Percentiles rank a stretch among this genome's conserved stretches.
phyloP scores from a whole-genome alignment of 2,329 filamentous ascomycete species.

The Kalmusia sp. region DNA sequence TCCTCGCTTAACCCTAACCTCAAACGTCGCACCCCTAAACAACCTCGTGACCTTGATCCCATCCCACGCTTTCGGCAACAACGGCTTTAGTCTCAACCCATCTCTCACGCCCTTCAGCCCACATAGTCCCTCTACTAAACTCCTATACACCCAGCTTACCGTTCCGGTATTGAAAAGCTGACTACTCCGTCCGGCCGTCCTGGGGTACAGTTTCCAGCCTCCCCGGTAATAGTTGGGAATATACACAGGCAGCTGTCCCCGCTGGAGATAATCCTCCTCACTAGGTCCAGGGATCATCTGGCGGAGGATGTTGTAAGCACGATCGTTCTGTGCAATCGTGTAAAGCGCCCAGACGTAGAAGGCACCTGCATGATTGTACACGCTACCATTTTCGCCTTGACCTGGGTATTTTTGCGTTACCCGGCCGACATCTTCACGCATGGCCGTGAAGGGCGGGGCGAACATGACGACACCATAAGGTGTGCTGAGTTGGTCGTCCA shows the following conservation, averaged over 20 bases:
- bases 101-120: slow-evolving; percentile 59
- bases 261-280: slow-evolving; percentile 58
- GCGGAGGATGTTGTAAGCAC: slow-evolving; percentile 59
- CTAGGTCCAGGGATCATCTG: slow-evolving; percentile 63
- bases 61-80: slow-evolving; percentile 60
- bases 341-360: slow-evolving; percentile 65
- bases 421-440: slow-evolving; percentile 66
- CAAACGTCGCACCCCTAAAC: slow-evolving; percentile 61
- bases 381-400: slow-evolving; percentile 64
- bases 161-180: slow-evolving; percentile 67
- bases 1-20: slow-evolving; percentile 53
- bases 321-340: slow-evolving; percentile 57
- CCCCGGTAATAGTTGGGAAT: slow-evolving; percentile 67
- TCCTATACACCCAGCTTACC: slow-evolving; percentile 63
- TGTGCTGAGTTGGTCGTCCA: slow-evolving; percentile 60
- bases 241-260: slow-evolving; percentile 64
- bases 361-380: slow-evolving; percentile 65
- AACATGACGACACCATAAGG: slow-evolving; percentile 65
- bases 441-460: slow-evolving; percentile 59
- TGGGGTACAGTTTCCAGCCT: slow-evolving; percentile 55
- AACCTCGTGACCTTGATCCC: slow-evolving; percentile 55
- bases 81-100: slow-evolving; percentile 57
- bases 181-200: slow-evolving; percentile 62
- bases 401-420: slow-evolving; percentile 66
- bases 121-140: slow-evolving; percentile 63